These are phyloP conservation scores for Metarhizium guizhouense DNA, from an alignment of 2,329 filamentous ascomycete genomes.

Conservation along the genomic window DNA sequence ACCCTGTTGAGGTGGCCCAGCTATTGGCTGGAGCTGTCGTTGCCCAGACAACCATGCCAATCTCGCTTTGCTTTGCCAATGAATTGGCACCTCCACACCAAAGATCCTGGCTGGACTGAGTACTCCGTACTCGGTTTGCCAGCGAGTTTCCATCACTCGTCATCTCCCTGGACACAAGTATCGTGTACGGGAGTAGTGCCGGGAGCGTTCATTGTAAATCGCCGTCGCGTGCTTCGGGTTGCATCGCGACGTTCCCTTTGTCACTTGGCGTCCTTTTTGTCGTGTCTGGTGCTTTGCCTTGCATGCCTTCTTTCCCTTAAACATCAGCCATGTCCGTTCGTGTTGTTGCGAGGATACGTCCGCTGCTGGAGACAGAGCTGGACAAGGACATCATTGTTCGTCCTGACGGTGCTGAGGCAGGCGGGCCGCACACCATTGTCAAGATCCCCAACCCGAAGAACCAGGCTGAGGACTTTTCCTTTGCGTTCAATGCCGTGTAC, in stretches of 20 bases:
- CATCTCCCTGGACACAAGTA: neutral
- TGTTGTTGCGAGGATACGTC: constrained; percentile 85
- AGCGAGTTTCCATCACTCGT: neutral
- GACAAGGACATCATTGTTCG: constrained; percentile 81
- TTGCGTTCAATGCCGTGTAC: constrained; percentile 91
- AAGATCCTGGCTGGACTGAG: constrained; percentile 1
- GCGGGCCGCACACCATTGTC: constrained; percentile 58
- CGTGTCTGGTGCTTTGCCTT: constrained; percentile 4
- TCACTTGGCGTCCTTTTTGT: neutral
- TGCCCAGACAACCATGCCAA: constrained; percentile 5
- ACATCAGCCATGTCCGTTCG: constrained; percentile 53
- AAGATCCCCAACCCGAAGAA: constrained; percentile 94
- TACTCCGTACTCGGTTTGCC: neutral
- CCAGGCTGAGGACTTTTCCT: constrained; percentile 81
- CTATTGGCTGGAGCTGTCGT: neutral
- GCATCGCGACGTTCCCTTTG: neutral
- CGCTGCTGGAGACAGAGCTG: constrained; percentile 75
- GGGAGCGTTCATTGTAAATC: neutral
- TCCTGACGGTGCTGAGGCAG: constrained; percentile 52
- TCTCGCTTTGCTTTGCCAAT: constrained; percentile 4
- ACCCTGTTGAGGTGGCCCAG: too few relatives aligned
- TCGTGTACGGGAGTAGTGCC: neutral
- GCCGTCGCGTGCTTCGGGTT: constrained; percentile 1
- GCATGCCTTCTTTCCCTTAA: constrained; percentile 9
- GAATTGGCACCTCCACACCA: neutral